These are phyloP conservation scores for Umbelopsis isabellina DNA, from an alignment of 192 early-diverging fungal species.

Conservation along the genomic window DNA sequence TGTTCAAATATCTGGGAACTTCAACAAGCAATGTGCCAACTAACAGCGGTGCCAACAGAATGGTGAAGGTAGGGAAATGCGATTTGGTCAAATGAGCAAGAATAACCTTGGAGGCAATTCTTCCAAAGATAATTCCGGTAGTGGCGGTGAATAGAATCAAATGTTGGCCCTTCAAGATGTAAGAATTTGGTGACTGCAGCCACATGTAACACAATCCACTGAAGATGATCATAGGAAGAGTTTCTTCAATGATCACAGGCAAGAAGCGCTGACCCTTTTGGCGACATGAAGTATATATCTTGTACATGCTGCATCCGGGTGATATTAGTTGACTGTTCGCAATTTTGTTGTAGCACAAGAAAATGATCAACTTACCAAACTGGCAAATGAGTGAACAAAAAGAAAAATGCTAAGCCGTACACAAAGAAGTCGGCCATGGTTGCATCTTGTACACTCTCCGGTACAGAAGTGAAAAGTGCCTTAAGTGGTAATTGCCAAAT, in stretches of 20 bases:
- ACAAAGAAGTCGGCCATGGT: slow-evolving; percentile 35
- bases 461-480: slow-evolving; percentile 31
- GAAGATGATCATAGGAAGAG: slow-evolving; percentile 63
- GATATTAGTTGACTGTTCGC: not conserved
- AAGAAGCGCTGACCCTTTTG: slow-evolving; percentile 58
- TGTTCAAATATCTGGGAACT: slow-evolving; percentile 50
- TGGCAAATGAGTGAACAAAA: slow-evolving; percentile 59
- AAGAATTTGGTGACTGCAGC: slow-evolving; percentile 68
- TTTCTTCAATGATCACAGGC: slow-evolving; percentile 53
- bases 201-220: slow-evolving; percentile 65
- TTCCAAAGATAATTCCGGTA: slow-evolving; percentile 79
- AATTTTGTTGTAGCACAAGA: not conserved
- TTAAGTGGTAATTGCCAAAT: slow-evolving; percentile 40
- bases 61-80: slow-evolving; percentile 79
- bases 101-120: slow-evolving; percentile 88
- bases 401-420: slow-evolving; percentile 43
- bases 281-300: slow-evolving; percentile 50
- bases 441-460: slow-evolving; percentile 9
- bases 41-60: slow-evolving; percentile 69
- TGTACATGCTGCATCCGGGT: slow-evolving; percentile 35
- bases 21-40: slow-evolving; percentile 67
- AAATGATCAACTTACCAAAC: slow-evolving; percentile 43
- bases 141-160: slow-evolving; percentile 71
- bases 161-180: slow-evolving; percentile 66
- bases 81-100: slow-evolving; percentile 87